Percentiles rank a stretch among this genome's conserved stretches.
Evolutionary conservation across 1,284 basidiomycete species (phyloP).

Genomic region (Ganoderma leucocontextum): DNA sequence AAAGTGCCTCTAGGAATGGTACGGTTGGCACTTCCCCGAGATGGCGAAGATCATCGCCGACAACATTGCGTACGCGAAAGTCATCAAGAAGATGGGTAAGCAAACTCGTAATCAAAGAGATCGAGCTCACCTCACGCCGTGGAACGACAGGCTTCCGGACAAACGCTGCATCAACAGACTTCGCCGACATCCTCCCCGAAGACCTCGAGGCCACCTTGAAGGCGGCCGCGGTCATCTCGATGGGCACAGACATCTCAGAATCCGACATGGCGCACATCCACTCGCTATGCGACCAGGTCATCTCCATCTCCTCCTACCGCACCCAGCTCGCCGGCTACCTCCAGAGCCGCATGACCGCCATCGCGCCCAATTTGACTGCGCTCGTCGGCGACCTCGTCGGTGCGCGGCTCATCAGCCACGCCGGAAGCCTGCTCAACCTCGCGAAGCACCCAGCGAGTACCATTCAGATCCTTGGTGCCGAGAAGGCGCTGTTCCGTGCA

Average conservation of each 20-base stretch:
- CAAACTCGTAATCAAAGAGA: constrained; percentile 8
- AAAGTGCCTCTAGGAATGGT: constrained; percentile 84
- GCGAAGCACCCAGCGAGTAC: constrained; percentile 98
- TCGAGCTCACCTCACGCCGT: background rate
- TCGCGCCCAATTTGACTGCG: constrained; percentile 96
- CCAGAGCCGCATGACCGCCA: constrained; percentile 96
- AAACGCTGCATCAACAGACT: constrained; percentile 87
- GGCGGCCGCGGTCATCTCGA: constrained; percentile 93
- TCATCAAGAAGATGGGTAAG: constrained; percentile 86
- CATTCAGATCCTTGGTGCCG: constrained; percentile 97
- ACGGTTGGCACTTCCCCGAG: constrained; percentile 99
- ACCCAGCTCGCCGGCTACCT: constrained; percentile 95
- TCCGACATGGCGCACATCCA: constrained; percentile 95
- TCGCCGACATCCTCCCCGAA: constrained; percentile 92
- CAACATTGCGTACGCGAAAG: constrained; percentile 96
- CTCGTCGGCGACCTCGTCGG: constrained; percentile 98
- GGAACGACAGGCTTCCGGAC: constrained; percentile 83
- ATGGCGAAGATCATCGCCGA: constrained; percentile 98
- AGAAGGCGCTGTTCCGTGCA: constrained; percentile 98
- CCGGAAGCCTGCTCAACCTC: constrained; percentile 92
- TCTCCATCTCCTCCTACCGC: constrained; percentile 94
- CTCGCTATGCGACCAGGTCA: constrained; percentile 96
- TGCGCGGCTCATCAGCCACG: constrained; percentile 95
- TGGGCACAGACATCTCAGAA: constrained; percentile 99
- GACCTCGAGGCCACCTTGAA: constrained; percentile 93